Conservation (phyloP, 2,329 filamentous ascomycete species). For the Coniochaeta sp. region DNA sequence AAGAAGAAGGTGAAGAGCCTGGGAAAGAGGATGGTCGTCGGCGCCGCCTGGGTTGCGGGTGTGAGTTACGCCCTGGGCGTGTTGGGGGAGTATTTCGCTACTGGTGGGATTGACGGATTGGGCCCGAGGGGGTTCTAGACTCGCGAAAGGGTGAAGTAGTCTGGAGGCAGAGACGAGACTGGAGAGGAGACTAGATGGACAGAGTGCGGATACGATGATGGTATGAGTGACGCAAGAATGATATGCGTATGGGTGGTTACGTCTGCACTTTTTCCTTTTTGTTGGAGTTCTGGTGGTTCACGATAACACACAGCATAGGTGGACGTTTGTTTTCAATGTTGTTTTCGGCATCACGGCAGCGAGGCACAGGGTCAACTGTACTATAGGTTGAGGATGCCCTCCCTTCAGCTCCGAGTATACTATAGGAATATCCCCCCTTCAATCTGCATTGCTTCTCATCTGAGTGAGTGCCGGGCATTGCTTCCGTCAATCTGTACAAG, state of each 20-base stretch:
- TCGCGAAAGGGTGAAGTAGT: background rate
- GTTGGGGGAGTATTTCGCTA: conserved; percentile 49
- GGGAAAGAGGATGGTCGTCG: conserved; percentile 42
- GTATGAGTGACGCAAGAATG: too few species aligned
- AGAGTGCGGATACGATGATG: too few species aligned
- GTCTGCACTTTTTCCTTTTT: too few species aligned
- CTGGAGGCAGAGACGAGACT: background rate
- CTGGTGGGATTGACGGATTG: conserved; percentile 34
- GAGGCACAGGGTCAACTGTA: background rate
- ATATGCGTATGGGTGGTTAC: too few species aligned
- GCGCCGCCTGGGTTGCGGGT: conserved; percentile 47
- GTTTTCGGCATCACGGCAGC: background rate
- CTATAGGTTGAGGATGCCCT: background rate
- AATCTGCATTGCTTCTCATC: background rate
- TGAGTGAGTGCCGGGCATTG: background rate
- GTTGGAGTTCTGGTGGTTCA: too few species aligned
- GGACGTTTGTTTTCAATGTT: background rate
- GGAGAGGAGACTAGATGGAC: conserved; percentile 3
- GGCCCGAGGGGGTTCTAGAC: conserved; percentile 26
- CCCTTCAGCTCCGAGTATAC: background rate
- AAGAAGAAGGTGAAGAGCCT: conserved; percentile 32
- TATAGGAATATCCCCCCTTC: background rate
- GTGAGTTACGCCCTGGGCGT: conserved; percentile 52
- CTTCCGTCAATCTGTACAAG: background rate
- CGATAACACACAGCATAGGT: too few species aligned